Base-by-base conservation (phyloP, 805 yeast genomes). In the Saccharomyces cerevisiae region DNA sequence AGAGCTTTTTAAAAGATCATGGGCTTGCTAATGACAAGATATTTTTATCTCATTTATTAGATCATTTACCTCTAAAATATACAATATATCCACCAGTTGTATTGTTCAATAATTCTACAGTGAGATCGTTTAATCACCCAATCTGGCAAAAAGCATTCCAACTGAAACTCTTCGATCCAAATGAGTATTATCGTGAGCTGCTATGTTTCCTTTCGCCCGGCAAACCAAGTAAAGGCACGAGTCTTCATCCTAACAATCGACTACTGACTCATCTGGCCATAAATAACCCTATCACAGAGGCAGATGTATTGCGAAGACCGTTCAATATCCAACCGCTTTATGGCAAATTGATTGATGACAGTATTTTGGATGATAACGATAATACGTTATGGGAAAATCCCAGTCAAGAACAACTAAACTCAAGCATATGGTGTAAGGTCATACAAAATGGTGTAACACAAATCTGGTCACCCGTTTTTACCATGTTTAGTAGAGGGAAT, bases 401-500 rank as follows among this genome's bases (percentile, higher is more conserved):
- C 0, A 59, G 73, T 0, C 49, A 51, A 2, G 55, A 51, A 0
- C 85, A 83, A 60, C 76, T 84, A 41, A 59, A 68, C 1, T 47
- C 62, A 0, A 85, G 87, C 0, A 79, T 89, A 60, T 89, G 96
- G 96, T 86, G 90, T 60, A 68, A 75, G 10, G 76, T 76, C 1
- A 70, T 74, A 2, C 96, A 89, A 62, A 87, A 89, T 66, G 90
- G 89, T 1, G 81, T 89, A 2, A 73, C 66, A 57, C 96, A 89
- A 63, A 76, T 79, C 9, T 89, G 96, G 96, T 88, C 92, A 5
- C 96, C 96, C 1, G 66, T 77, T 53, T 84, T 81, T 63, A 87
- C 96, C 1, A 89, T 89, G 96, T 89, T 89, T 65, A 84, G 91
- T 50, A 70, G 96, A 21, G 96, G 96, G 1, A 89, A 89, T 65